Percentiles rank a stretch among this genome's conserved stretches.
Conservation (phyloP, 129 eudicot genomes). For the Lactuca sativa region DNA sequence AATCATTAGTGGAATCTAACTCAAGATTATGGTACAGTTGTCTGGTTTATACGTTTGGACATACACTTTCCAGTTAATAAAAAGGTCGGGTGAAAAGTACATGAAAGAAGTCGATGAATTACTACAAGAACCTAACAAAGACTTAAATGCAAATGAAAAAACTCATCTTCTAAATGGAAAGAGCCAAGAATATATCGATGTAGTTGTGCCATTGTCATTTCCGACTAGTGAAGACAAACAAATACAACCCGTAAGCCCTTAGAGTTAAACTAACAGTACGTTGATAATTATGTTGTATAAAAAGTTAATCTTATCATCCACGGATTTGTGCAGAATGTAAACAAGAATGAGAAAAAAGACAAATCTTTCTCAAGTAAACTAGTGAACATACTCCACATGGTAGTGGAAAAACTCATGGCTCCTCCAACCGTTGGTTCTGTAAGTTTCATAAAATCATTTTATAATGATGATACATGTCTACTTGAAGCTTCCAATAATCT, state of each 20-base stretch:
- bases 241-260: constrained; percentile 37
- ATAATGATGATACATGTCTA: neutral
- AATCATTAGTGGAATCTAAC: neutral
- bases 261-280: neutral
- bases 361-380: constrained; percentile 35
- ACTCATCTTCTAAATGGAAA: constrained; percentile 52
- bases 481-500: neutral
- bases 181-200: constrained; percentile 28
- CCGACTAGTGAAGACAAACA: constrained; percentile 26
- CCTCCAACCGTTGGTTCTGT: constrained; percentile 93
- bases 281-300: neutral
- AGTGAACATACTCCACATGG: constrained; percentile 32
- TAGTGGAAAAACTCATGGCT: constrained; percentile 64
- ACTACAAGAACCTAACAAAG: constrained; percentile 50
- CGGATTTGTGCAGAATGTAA: constrained; percentile 30
- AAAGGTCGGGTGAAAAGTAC: constrained; percentile 44
- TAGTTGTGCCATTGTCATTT: constrained; percentile 39
- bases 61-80: constrained; percentile 60
- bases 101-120: constrained; percentile 34
- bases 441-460: constrained; percentile 20
- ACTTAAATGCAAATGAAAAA: constrained; percentile 49
- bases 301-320: neutral
- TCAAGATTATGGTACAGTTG: constrained; percentile 47
- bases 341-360: constrained; percentile 24
- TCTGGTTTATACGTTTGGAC: constrained; percentile 83